A percentile compares a stretch with the other conserved stretches of the same genome.
phyloP scores from a whole-genome alignment of 345 rosid genomes.

The Populus davidiana region DNA sequence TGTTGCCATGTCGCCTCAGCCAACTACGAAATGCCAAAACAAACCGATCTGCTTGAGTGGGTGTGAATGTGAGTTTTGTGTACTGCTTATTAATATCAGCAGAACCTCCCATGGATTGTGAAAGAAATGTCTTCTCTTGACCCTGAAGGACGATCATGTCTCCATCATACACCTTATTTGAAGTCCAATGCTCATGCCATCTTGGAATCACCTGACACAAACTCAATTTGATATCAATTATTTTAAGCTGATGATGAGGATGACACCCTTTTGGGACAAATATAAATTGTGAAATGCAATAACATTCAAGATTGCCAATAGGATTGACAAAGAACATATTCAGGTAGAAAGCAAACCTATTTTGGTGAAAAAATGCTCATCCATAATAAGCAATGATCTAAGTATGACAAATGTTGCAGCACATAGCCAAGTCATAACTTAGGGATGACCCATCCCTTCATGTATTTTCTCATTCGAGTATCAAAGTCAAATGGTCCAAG shows the following conservation, averaged over 20 bases:
- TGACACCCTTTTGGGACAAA: not conserved
- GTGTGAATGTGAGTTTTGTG: conserved; percentile 62
- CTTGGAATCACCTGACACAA: conserved; percentile 74
- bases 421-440: not conserved
- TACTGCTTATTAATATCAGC: conserved; percentile 17
- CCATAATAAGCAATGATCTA: not conserved
- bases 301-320: not conserved
- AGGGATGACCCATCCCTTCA: not conserved
- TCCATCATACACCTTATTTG: conserved; percentile 92
- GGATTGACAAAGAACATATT: not conserved
- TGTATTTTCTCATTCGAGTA: not conserved
- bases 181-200: conserved; percentile 98
- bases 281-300: too few relatives aligned
- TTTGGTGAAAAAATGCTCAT: not conserved
- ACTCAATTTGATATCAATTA: not conserved
- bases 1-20: conserved; percentile 80
- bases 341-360: not conserved
- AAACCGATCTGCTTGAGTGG: conserved; percentile 90
- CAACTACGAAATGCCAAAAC: conserved; percentile 89
- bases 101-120: conserved; percentile 58
- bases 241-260: not conserved
- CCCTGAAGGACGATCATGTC: conserved; percentile 99
- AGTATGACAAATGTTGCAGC: not conserved
- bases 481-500: too few relatives aligned
- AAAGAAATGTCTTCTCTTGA: conserved; percentile 80